phyloP scores from a whole-genome alignment of 1,284 basidiomycete species.

The Pterulicium gracile region DNA sequence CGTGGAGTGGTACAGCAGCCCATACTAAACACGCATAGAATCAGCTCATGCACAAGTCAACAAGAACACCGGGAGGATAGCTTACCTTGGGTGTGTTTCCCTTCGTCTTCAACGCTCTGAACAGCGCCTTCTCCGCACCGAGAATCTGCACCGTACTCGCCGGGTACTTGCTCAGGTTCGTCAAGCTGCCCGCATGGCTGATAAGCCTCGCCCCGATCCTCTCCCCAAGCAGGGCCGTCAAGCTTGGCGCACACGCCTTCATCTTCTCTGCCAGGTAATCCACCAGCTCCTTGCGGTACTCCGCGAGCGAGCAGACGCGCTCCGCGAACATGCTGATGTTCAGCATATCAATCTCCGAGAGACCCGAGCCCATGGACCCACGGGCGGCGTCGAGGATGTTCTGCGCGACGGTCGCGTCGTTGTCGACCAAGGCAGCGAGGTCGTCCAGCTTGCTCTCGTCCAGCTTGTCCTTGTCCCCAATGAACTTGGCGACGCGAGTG shows the following conservation, averaged over 20 bases:
- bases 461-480: slow-evolving; percentile 82
- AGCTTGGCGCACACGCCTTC: slow-evolving; percentile 93
- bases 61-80: slow-evolving; percentile 5
- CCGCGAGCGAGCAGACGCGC: slow-evolving; percentile 85
- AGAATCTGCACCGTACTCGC: slow-evolving; percentile 98
- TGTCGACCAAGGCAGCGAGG: slow-evolving; percentile 76
- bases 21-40: slow-evolving; percentile 47
- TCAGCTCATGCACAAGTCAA: slow-evolving; percentile 2
- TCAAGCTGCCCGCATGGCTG: slow-evolving; percentile 95
- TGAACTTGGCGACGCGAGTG: slow-evolving; percentile 79
- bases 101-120: slow-evolving; percentile 97
- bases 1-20: slow-evolving; percentile 86
- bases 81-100: slow-evolving; percentile 94
- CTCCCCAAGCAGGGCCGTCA: slow-evolving; percentile 92
- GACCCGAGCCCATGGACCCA: slow-evolving; percentile 91
- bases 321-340: slow-evolving; percentile 93
- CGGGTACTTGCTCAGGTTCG: slow-evolving; percentile 96
- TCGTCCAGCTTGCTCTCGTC: slow-evolving; percentile 73
- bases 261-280: slow-evolving; percentile 94
- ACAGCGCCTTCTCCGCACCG: slow-evolving; percentile 96
- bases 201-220: slow-evolving; percentile 93
- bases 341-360: slow-evolving; percentile 91
- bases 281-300: slow-evolving; percentile 90
- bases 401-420: slow-evolving; percentile 81
- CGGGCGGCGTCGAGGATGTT: slow-evolving; percentile 93